A percentile compares a stretch with the other conserved stretches of the same genome.
These are phyloP conservation scores for Trichoderma polysporum DNA, from an alignment of 2,329 filamentous ascomycete genomes.

Conservation along the genomic window DNA sequence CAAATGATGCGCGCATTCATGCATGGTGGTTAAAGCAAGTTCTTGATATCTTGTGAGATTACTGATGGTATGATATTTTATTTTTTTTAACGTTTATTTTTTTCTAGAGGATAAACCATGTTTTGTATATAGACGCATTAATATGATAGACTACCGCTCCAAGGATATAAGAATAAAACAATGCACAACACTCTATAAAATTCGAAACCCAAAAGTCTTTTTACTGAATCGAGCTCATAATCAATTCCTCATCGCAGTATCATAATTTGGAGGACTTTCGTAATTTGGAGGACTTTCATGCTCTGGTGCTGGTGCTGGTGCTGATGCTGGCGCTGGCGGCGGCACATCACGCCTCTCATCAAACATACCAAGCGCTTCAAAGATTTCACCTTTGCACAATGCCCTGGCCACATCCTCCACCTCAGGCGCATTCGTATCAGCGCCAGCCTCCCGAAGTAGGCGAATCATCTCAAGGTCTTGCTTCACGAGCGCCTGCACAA, in stretches of 20 bases:
- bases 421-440: slow-evolving; percentile 27
- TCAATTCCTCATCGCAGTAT: background rate
- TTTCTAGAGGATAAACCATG: background rate
- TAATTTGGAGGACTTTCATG: background rate
- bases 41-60: slow-evolving; percentile 26
- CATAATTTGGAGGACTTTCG: background rate
- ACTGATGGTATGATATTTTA: background rate
- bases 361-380: slow-evolving; percentile 29
- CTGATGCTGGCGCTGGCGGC: too few relatives aligned
- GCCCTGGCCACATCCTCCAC: slow-evolving; percentile 29
- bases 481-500: slow-evolving; percentile 34
- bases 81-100: background rate
- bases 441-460: slow-evolving; percentile 32
- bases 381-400: slow-evolving; percentile 29
- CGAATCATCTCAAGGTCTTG: slow-evolving; percentile 32
- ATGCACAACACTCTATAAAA: background rate
- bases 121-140: slow-evolving; percentile 15
- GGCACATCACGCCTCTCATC: background rate
- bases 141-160: background rate
- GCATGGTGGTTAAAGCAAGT: slow-evolving; percentile 85
- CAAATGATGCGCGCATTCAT: slow-evolving; percentile 83
- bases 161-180: background rate
- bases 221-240: background rate
- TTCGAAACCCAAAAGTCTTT: background rate
- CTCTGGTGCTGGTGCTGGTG: too few relatives aligned